These are phyloP conservation scores for Phytophthora pinifolia DNA, from an alignment of 352 stramenopile genomes.

Conservation along the genomic window DNA sequence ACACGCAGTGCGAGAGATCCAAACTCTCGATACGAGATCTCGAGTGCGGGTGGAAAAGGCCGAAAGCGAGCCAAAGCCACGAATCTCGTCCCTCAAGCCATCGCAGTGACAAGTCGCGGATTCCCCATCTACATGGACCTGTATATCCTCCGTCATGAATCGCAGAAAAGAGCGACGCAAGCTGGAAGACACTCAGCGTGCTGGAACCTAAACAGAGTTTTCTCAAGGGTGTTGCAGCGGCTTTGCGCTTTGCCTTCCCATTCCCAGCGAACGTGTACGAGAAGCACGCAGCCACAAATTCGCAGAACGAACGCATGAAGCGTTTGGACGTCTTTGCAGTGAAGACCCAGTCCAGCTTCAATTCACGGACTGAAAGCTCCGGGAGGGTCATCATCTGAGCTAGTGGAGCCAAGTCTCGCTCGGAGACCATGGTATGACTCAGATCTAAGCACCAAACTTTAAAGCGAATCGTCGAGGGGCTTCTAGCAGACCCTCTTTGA, in stretches of 20 bases:
- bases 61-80: constrained; percentile 47
- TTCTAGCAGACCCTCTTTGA: not conserved
- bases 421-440: constrained; percentile 11
- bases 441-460: constrained; percentile 19
- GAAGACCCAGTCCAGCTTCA: constrained; percentile 35
- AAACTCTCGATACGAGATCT: constrained; percentile 22
- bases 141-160: constrained; percentile 15
- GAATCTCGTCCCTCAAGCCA: constrained; percentile 27
- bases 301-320: constrained; percentile 22
- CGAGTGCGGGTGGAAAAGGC: constrained; percentile 26
- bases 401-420: constrained; percentile 17
- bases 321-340: constrained; percentile 1
- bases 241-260: not conserved
- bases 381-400: constrained; percentile 13
- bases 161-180: constrained; percentile 47
- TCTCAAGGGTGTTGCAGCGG: constrained; percentile 1
- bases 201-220: constrained; percentile 35
- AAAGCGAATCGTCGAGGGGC: constrained; percentile 13
- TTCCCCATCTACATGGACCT: no score
- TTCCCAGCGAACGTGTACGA: not conserved
- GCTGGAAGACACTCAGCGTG: constrained; percentile 22
- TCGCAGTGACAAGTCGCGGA: constrained; percentile 36
- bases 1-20: constrained; percentile 43
- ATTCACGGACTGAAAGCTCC: constrained; percentile 9
- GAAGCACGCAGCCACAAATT: constrained; percentile 35